Base-by-base conservation (phyloP, 2,329 filamentous ascomycete genomes). In the Chaetomiaceae sp. region DNA sequence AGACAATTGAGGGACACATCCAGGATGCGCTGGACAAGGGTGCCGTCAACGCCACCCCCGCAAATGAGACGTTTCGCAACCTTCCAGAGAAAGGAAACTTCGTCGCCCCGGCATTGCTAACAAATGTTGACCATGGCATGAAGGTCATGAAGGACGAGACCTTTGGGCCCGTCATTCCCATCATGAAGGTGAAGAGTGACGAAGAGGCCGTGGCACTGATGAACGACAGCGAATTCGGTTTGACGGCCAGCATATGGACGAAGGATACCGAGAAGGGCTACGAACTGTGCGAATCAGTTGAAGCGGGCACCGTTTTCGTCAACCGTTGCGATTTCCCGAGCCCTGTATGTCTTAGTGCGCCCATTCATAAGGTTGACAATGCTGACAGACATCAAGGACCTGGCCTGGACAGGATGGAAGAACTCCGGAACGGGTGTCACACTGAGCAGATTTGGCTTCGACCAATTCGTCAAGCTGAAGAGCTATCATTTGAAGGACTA, bases 331-430 rank as follows among this genome's bases (percentile, higher is more conserved):
- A 97, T 70, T 97, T 83, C 69, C 92, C 92, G 43, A 90, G 86
- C 68, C 90, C 92, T 57, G 90, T 92, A 81, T 77, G 87, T 81
- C 40, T 20, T n/a, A 3, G 55, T 30, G 21, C 29, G 23, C 9
- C 30, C 16, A 10, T 48, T 11, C 5, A 32, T n/a, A 18, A 14
- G 20, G 34, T 29, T 30, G 53, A 46, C 4, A 25, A 37, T 55
- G 40, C 62, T 65, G 52, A 67, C 55, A 65, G 45, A 49, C 20
- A 50, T 52, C 33, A 63, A 92, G 88, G 90, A 95, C 70, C 81
- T 95, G 61, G 90, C 90, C n/a, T 95, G 90, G 90, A 94, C 91
- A 2, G 92, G 92, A 10, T 96, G 90, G 90, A 97, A 97, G 76
- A 90, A 96, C 69, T 96, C 90, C 56, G 92, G 92, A 59, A 91